Percentiles rank a stretch among this genome's conserved stretches.
Evolutionary conservation across 2,329 filamentous ascomycete genomes (phyloP).

Genomic region (Colletotrichum gloeosporioides): DNA sequence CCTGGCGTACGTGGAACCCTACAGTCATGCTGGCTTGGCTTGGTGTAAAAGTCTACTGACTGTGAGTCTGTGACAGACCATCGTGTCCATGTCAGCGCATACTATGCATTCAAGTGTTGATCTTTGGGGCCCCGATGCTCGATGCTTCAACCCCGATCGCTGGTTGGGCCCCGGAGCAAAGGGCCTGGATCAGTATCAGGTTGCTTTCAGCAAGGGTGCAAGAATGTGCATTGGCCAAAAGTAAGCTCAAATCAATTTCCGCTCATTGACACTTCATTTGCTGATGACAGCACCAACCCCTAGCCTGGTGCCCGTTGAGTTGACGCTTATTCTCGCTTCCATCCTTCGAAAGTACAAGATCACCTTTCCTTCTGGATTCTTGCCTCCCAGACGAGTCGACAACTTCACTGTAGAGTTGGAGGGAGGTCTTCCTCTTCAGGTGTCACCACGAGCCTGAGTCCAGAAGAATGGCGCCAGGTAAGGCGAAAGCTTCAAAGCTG

Average conservation of each 20-base stretch:
- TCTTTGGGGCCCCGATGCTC: not conserved
- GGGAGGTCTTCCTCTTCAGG: not conserved
- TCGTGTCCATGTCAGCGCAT: not conserved
- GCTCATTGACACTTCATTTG: not conserved
- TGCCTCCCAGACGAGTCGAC: not conserved
- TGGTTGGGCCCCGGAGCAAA: not conserved
- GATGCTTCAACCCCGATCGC: not conserved
- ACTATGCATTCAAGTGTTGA: not conserved
- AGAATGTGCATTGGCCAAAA: not conserved
- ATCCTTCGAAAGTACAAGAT: not conserved
- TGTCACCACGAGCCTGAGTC: not conserved
- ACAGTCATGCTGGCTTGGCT: not conserved
- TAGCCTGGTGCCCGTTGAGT: not conserved
- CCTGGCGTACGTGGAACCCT: not conserved
- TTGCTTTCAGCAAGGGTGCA: not conserved
- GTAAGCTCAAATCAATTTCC: not conserved
- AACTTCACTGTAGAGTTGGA: not conserved
- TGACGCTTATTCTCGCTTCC: not conserved
- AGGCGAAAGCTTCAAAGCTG: not conserved
- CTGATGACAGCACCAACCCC: not conserved
- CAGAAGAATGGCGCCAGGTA: fast-evolving
- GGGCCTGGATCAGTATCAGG: not conserved
- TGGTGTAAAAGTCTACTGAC: not conserved
- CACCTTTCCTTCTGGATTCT: not conserved
- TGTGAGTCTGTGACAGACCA: not conserved